These are phyloP conservation scores for Ochromonas danica DNA, from an alignment of 108 stramenopile species.

Conservation along the genomic window DNA sequence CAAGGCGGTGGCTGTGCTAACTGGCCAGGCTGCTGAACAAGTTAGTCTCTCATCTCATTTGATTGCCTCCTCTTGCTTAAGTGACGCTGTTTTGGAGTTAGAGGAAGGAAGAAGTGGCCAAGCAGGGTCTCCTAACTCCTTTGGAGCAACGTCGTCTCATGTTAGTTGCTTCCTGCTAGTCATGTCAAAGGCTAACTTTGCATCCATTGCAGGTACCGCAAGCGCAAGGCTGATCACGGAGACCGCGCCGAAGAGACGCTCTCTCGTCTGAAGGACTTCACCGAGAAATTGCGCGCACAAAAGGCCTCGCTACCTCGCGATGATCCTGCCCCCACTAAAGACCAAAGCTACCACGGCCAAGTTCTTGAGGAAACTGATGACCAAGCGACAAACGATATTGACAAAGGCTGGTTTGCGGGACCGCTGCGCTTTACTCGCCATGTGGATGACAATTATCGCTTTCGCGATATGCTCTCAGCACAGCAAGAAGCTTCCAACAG, in stretches of 20 bases:
- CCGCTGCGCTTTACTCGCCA: slow-evolving; percentile 73
- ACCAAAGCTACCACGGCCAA: slow-evolving; percentile 51
- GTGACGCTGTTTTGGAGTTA: neutral
- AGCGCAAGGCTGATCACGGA: slow-evolving; percentile 18
- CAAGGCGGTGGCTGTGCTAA: slow-evolving; percentile 1
- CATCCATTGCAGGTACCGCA: slow-evolving; percentile 2
- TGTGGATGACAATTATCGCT: slow-evolving; percentile 60
- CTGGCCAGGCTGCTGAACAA: neutral
- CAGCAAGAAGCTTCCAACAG: no score
- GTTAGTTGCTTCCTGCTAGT: neutral
- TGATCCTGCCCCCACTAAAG: neutral
- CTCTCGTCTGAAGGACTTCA: slow-evolving; percentile 28
- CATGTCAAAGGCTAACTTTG: neutral
- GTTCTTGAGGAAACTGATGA: slow-evolving; percentile 40
- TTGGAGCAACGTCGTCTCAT: slow-evolving; percentile 23
- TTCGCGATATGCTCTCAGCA: no score
- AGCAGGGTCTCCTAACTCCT: slow-evolving; percentile 15
- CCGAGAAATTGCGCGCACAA: neutral
- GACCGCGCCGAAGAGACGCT: slow-evolving; percentile 30
- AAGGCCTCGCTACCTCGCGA: no score
- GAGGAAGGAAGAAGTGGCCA: neutral
- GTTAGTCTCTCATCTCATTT: neutral
- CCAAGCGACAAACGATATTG: neutral
- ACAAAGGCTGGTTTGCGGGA: slow-evolving; percentile 71
- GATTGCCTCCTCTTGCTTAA: neutral